Evolutionary conservation across 345 rosid species (phyloP).

Genomic region (Hypericum androsaemum): DNA sequence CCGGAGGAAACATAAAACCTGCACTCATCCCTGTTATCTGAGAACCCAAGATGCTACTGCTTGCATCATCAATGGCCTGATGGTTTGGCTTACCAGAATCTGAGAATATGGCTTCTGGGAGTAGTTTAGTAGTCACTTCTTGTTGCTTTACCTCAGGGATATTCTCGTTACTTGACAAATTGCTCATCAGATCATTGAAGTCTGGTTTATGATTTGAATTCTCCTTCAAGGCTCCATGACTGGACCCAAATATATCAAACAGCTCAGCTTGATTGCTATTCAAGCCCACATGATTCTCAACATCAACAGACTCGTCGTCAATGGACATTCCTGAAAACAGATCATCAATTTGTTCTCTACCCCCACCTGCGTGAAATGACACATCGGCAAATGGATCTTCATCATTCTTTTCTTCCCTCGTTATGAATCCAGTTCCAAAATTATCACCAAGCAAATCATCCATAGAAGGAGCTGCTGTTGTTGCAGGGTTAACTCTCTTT

Average conservation of each 20-base stretch:
- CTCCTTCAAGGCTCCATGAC: conserved; percentile 28
- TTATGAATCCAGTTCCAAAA: conserved; percentile 25
- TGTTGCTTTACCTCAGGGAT: conserved; percentile 29
- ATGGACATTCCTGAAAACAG: conserved; percentile 77
- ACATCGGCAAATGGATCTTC: conserved; percentile 88
- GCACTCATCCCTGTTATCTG: conserved; percentile 35
- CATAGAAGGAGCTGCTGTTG: conserved; percentile 35
- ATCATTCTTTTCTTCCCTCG: conserved; percentile 33
- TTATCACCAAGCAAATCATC: conserved; percentile 73
- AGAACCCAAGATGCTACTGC: conserved; percentile 28
- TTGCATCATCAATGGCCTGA: conserved; percentile 31
- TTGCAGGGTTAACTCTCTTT: conserved; percentile 23
- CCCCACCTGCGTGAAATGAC: conserved; percentile 43
- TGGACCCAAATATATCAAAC: conserved; percentile 58
- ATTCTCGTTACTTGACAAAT: conserved; percentile 49
- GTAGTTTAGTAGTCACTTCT: conserved; percentile 27
- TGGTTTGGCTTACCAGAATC: conserved; percentile 29
- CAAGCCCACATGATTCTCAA: conserved; percentile 25
- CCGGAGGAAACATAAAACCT: conserved; percentile 41
- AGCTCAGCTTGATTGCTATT: conserved; percentile 29
- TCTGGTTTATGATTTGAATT: conserved; percentile 24
- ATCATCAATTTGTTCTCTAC: conserved; percentile 26
- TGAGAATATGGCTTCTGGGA: conserved; percentile 34
- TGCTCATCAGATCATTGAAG: conserved; percentile 59
- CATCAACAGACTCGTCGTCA: conserved; percentile 35